Conservation (phyloP, 73 alveolate genomes). For the Effrenium voratum region DNA sequence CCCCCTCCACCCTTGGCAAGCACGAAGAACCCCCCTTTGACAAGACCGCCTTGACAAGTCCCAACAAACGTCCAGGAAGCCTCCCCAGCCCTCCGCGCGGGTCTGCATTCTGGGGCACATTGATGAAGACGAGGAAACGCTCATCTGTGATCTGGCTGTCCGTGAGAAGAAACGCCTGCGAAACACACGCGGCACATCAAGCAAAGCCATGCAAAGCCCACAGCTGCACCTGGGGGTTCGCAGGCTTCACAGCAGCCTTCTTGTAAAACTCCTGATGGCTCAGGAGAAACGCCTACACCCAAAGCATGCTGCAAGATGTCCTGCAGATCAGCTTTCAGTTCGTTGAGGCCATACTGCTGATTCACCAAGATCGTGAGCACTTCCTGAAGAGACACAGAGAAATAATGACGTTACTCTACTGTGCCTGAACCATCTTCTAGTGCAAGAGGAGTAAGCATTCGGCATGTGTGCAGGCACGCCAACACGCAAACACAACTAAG, state of each 20-base stretch:
- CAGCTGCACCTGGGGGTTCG: constrained; percentile 95
- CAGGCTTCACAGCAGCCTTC: constrained; percentile 99
- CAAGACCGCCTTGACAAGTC: too few relatives aligned
- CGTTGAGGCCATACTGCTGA: constrained; percentile 97
- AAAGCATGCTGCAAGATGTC: too few relatives aligned
- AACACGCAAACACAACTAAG: too few relatives aligned
- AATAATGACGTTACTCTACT: too few relatives aligned
- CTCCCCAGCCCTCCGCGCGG: too few relatives aligned
- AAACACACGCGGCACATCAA: not conserved
- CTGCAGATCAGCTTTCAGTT: constrained; percentile 95
- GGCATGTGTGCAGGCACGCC: too few relatives aligned
- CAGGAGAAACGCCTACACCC: not conserved
- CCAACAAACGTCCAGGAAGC: too few relatives aligned
- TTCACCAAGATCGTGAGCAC: constrained; percentile 98
- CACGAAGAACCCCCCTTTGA: too few relatives aligned
- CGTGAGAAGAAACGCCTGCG: constrained; percentile 98
- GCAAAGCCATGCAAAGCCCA: not conserved
- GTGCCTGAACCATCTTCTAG: too few relatives aligned
- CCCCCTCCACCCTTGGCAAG: too few relatives aligned
- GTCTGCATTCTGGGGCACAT: constrained; percentile 93
- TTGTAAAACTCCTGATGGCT: constrained; percentile 98
- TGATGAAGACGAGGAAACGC: constrained; percentile 99
- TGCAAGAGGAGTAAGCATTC: too few relatives aligned
- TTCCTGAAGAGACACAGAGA: not conserved
- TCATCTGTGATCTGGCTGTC: constrained; percentile 99